A percentile compares a stretch with the other conserved stretches of the same genome.
Conservation (phyloP, 805 yeast species). For the Cyberlindnera bimundalis region DNA sequence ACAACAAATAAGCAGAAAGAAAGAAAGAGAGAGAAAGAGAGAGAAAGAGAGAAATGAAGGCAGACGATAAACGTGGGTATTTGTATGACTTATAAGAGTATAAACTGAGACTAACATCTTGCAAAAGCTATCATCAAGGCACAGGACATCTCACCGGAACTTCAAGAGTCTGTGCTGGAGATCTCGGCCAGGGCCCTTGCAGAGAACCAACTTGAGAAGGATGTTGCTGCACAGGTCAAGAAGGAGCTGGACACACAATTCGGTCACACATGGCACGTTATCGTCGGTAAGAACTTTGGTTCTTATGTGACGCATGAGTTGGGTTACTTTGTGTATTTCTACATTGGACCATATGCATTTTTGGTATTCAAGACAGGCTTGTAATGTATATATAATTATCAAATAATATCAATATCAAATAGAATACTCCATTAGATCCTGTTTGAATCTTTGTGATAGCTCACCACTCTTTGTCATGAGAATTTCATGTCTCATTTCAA, state of each 20-base stretch:
- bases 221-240: slow-evolving; percentile 62
- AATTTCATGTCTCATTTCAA: too few relatives aligned
- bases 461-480: slow-evolving; percentile 2
- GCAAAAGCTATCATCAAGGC: slow-evolving; percentile 26
- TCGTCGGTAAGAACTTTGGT: slow-evolving; percentile 78
- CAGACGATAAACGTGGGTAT: slow-evolving; percentile 8
- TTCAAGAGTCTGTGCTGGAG: slow-evolving; percentile 47
- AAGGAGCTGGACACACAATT: slow-evolving; percentile 57
- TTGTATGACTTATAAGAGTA: neutral
- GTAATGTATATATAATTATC: neutral
- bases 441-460: neutral
- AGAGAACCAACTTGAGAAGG: slow-evolving; percentile 47
- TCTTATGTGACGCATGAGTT: slow-evolving; percentile 77
- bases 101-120: neutral
- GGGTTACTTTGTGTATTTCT: slow-evolving; percentile 68
- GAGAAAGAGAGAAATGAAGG: slow-evolving; percentile 1
- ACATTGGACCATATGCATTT: slow-evolving; percentile 65
- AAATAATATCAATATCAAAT: too few relatives aligned
- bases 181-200: slow-evolving; percentile 44
- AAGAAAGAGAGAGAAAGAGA: neutral
- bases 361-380: slow-evolving; percentile 63
- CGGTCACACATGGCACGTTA: slow-evolving; percentile 79
- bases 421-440: slow-evolving; percentile 5
- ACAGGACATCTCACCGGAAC: slow-evolving; percentile 39
- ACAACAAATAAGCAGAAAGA: neutral